Percentiles rank a stretch among this genome's conserved stretches.
These are phyloP conservation scores for Aspergillus uvarum DNA, from an alignment of 2,329 filamentous ascomycete genomes.

Conservation along the genomic window DNA sequence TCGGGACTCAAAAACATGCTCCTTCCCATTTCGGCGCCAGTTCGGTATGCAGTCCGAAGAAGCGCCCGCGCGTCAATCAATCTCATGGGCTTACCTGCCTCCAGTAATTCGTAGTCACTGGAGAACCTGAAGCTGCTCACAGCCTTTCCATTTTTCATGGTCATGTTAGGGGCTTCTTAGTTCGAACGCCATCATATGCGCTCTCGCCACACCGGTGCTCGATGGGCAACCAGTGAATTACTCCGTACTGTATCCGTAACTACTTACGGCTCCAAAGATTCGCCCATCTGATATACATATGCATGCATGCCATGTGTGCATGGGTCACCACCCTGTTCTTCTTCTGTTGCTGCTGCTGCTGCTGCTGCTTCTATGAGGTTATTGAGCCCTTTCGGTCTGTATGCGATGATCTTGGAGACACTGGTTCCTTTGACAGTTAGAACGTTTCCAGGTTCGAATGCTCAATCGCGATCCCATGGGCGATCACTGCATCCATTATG, in stretches of 20 bases:
- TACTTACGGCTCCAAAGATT: neutral
- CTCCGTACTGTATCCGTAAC: neutral
- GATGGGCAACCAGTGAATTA: constrained; percentile 12
- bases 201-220: constrained; percentile 9
- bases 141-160: neutral
- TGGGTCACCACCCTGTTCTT: neutral
- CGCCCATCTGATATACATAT: constrained; percentile 10
- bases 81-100: constrained; percentile 20
- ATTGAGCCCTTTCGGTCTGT: neutral
- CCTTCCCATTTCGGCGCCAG: constrained; percentile 8
- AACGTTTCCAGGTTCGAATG: neutral
- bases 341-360: constrained; percentile 2
- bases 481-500: neutral
- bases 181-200: constrained; percentile 20
- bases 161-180: constrained; percentile 21
- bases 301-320: constrained; percentile 13
- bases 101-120: too few relatives aligned
- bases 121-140: too few relatives aligned
- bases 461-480: neutral
- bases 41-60: constrained; percentile 16
- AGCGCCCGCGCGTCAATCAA: constrained; percentile 13
- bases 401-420: neutral
- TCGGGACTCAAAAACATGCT: neutral
- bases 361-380: constrained; percentile 7
- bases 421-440: neutral